Base-by-base conservation (phyloP, 768 basidiomycete species). In the Xerocomellus intermedius region DNA sequence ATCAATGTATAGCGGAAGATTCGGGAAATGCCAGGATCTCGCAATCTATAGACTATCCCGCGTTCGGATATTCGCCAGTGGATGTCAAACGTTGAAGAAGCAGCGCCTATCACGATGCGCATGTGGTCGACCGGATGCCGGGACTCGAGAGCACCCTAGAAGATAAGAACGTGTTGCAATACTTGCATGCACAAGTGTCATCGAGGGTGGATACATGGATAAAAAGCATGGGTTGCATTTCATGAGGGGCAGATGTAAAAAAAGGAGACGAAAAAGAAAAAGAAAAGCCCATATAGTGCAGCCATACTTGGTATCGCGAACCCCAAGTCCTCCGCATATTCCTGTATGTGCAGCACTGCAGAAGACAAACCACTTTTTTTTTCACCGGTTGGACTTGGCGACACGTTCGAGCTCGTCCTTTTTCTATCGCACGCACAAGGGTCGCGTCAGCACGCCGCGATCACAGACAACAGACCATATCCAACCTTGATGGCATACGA, bases 391-490 rank as follows among this genome's bases (percentile, higher is more conserved):
- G 77, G 94, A 97, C 82, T 98, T 98, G 81, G 97, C 97, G 54
- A 99, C 97, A 82, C 96, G 95, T 82, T 99, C 96, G 62, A 99
- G 86, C 77, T 99, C 96, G 76, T 98, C 95, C 82, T 95, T 97
- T 91, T 95, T 95, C 93, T 91, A 70, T 56, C 35, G 42, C 5
- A 54, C 5, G 17, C 26, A 22, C 21, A 5, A 30, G 3, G 0
- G 14, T 50, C 33, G 6, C 10, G 36, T 59, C 39, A 67, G 38
- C 42, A 30, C 52, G 42, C 17, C 21, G 13, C 26, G 4, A 51
- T 36, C 6, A 1, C 49, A 21, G 8, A 35, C 8, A 10, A 14
- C 32, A 66, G 14, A 33, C 3, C 2, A 3, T 17, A 8, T 35
- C 77, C 43, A 42, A 91, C 90, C 91, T 98, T 98, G 84, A 99